Conservation (phyloP, 2,329 filamentous ascomycete species). For the Ophiosphaerella narmari region DNA sequence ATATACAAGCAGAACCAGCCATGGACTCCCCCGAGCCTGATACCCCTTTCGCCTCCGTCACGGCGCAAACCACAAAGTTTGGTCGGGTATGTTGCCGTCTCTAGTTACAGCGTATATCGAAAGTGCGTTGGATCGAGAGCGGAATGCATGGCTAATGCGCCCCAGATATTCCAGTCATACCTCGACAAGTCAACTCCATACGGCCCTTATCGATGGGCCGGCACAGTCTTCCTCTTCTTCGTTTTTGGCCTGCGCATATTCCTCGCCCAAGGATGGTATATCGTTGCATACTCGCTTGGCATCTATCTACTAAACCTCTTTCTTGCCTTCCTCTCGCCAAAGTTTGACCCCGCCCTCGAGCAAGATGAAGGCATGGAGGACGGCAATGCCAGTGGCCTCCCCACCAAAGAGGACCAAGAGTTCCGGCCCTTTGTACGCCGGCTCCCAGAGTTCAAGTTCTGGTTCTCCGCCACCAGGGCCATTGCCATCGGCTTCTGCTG, state of each 20-base stretch:
- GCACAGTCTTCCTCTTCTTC: conserved; percentile 74
- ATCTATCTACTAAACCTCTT: conserved; percentile 99
- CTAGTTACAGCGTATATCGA: background rate
- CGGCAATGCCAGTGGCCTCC: conserved; percentile 74
- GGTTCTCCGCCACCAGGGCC: conserved; percentile 92
- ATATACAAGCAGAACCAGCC: conserved; percentile 2
- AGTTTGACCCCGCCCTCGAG: conserved; percentile 97
- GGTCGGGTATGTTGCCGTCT: conserved; percentile 61
- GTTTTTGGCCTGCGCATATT: conserved; percentile 90
- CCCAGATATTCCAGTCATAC: conserved; percentile 88
- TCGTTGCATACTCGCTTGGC: conserved; percentile 95
- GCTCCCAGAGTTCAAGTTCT: conserved; percentile 99
- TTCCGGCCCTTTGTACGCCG: conserved; percentile 96
- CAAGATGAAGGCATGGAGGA: conserved; percentile 97
- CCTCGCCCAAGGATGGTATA: conserved; percentile 96
- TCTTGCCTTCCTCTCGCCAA: conserved; percentile 96
- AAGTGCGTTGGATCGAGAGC: background rate
- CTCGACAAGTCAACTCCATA: conserved; percentile 93
- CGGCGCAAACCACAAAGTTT: conserved; percentile 77
- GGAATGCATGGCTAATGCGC: conserved; percentile 17
- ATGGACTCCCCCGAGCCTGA: conserved; percentile 92
- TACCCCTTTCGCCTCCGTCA: conserved; percentile 90
- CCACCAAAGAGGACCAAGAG: conserved; percentile 95
- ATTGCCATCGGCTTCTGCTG: conserved; percentile 82
- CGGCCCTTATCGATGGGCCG: conserved; percentile 86